phyloP scores from a whole-genome alignment of 306 rosid species.

The Quercus suber region DNA sequence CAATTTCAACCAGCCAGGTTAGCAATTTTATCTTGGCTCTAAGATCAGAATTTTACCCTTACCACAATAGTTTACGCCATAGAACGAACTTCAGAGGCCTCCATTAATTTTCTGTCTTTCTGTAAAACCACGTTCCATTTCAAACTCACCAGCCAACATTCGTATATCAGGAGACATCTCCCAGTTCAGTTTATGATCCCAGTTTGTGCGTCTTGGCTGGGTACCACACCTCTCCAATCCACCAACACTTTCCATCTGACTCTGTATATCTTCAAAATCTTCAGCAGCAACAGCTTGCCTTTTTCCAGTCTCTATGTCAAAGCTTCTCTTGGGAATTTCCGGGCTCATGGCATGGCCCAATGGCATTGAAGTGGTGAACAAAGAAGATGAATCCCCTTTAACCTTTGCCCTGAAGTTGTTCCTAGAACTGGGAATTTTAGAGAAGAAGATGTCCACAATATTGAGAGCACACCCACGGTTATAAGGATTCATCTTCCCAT shows the following conservation, averaged over 20 bases:
- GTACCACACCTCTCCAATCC: constrained; percentile 37
- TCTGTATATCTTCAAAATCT: constrained; percentile 43
- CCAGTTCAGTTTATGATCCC: constrained; percentile 39
- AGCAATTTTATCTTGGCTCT: constrained; percentile 13
- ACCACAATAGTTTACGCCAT: not conserved
- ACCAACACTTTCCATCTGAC: constrained; percentile 38
- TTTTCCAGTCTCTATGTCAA: constrained; percentile 33
- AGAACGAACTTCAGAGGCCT: not conserved
- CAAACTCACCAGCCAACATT: constrained; percentile 34
- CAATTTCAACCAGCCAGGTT: constrained; percentile 10
- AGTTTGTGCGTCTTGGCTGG: constrained; percentile 27
- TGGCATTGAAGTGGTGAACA: constrained; percentile 1
- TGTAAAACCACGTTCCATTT: constrained; percentile 21
- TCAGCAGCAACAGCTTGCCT: constrained; percentile 39
- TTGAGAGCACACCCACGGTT: constrained; percentile 33
- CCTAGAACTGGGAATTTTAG: constrained; percentile 29
- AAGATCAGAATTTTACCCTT: not conserved
- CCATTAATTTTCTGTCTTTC: constrained; percentile 29
- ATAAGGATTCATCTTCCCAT: constrained; percentile 31
- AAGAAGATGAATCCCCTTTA: constrained; percentile 21
- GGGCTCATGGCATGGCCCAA: constrained; percentile 19
- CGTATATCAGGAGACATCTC: constrained; percentile 37
- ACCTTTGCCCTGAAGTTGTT: constrained; percentile 35
- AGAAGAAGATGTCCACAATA: constrained; percentile 26
- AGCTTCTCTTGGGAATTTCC: constrained; percentile 29